Evolutionary conservation across 1,139 yeast genomes (phyloP).

Genomic region (Saccharomycopsis crataegensis): DNA sequence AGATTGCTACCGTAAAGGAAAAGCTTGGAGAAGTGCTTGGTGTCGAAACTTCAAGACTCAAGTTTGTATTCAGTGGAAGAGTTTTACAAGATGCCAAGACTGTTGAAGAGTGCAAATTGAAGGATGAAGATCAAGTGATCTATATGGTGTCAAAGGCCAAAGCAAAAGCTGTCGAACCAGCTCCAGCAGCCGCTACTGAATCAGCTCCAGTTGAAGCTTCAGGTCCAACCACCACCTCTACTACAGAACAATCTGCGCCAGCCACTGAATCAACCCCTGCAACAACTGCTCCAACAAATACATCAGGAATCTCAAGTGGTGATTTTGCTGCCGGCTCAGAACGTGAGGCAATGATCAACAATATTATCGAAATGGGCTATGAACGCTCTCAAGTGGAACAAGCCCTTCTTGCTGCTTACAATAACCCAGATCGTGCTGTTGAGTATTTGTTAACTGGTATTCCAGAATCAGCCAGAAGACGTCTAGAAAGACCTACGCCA

Average conservation of each 20-base stretch:
- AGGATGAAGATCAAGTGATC: conserved; percentile 85
- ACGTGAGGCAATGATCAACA: conserved; percentile 62
- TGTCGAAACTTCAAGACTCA: conserved; percentile 70
- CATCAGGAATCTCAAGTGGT: conserved; percentile 23
- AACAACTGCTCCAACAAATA: conserved; percentile 25
- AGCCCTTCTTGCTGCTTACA: conserved; percentile 92
- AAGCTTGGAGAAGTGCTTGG: conserved; percentile 61
- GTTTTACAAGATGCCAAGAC: conserved; percentile 80
- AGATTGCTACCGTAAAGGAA: conserved; percentile 64
- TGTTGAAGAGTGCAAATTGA: conserved; percentile 64
- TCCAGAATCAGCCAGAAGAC: conserved; percentile 51
- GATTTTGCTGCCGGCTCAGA: conserved; percentile 58
- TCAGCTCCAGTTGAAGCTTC: conserved; percentile 20
- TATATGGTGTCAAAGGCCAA: conserved; percentile 67
- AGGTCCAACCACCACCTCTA: conserved; percentile 23
- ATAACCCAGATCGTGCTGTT: conserved; percentile 97
- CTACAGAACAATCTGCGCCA: conserved; percentile 22
- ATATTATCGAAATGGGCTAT: conserved; percentile 95
- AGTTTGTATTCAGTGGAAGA: conserved; percentile 86
- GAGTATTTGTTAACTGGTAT: conserved; percentile 89
- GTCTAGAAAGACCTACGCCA: conserved; percentile 22
- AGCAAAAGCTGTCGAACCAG: conserved; percentile 23
- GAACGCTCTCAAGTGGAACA: conserved; percentile 80
- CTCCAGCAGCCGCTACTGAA: conserved; percentile 22
- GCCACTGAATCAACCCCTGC: conserved; percentile 25